These are phyloP conservation scores for Hemileia vastatrix DNA, from an alignment of 1,284 basidiomycete genomes.

Conservation along the genomic window DNA sequence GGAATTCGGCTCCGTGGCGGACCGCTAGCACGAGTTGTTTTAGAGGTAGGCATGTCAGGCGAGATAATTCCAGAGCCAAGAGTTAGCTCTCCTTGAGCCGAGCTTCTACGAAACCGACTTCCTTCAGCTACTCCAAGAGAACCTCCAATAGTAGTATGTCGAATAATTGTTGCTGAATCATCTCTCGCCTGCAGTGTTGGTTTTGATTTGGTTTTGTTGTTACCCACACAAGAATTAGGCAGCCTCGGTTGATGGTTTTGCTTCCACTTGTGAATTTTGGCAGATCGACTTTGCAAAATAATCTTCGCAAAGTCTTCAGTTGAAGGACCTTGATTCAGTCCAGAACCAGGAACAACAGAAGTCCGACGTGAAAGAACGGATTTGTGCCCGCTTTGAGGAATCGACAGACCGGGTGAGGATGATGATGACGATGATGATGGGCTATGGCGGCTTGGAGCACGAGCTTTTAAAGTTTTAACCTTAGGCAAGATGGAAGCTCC, in stretches of 20 bases:
- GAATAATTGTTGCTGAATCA: neutral
- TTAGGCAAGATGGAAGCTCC: neutral
- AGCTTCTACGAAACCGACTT: no score
- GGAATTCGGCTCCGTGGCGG: slow-evolving; percentile 5
- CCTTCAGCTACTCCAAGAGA: slow-evolving; percentile 12
- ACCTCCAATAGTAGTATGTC: neutral
- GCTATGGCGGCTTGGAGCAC: slow-evolving; percentile 24
- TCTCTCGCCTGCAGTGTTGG: neutral
- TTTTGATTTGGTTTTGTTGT: neutral
- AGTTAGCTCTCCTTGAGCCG: no score
- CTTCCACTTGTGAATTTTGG: slow-evolving; percentile 52
- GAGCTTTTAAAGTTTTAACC: neutral
- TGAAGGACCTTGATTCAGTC: slow-evolving; percentile 34
- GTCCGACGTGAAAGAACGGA: slow-evolving; percentile 18
- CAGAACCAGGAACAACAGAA: slow-evolving; percentile 12
- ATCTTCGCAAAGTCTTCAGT: slow-evolving; percentile 52
- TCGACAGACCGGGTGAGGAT: slow-evolving; percentile 4
- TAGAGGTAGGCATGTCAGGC: no score
- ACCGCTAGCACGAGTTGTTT: no score
- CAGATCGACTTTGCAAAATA: slow-evolving; percentile 51
- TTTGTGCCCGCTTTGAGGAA: slow-evolving; percentile 11
- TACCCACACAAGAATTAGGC: neutral
- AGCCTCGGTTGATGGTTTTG: slow-evolving; percentile 10
- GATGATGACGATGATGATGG: neutral
- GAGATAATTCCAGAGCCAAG: no score